A percentile compares a stretch with the other conserved stretches of the same genome.
These are phyloP conservation scores for Bipolaris bicolor DNA, from an alignment of 2,329 filamentous ascomycete species.

Conservation along the genomic window DNA sequence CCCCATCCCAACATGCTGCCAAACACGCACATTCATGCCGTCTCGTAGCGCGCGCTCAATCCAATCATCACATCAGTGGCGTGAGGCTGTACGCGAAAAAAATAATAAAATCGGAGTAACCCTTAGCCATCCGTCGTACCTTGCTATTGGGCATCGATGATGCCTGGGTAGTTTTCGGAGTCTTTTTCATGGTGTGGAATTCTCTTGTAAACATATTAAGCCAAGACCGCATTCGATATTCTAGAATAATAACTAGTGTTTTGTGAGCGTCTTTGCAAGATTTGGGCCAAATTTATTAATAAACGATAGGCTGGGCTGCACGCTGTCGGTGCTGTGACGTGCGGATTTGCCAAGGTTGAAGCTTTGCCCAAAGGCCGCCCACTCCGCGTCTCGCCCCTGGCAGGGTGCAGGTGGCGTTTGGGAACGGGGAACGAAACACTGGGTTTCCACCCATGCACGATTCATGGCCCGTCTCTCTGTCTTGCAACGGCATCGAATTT, in stretches of 20 bases:
- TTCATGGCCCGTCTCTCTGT: neutral
- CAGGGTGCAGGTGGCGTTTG: slow-evolving; percentile 1
- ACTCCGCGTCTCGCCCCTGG: neutral
- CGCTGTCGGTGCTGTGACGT: neutral
- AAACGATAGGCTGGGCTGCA: neutral
- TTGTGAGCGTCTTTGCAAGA: neutral
- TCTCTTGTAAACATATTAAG: too few relatives aligned
- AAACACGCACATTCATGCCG: too few relatives aligned
- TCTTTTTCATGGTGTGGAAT: too few relatives aligned
- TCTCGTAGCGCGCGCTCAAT: too few relatives aligned
- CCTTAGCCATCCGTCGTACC: too few relatives aligned
- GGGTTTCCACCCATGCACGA: neutral
- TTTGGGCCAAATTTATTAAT: neutral
- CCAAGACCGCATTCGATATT: neutral
- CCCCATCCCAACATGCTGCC: too few relatives aligned
- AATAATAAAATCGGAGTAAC: too few relatives aligned
- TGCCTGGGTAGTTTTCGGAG: too few relatives aligned
- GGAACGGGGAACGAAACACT: neutral
- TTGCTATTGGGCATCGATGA: too few relatives aligned
- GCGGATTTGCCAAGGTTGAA: neutral
- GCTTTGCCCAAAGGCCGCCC: neutral
- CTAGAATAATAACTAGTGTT: neutral
- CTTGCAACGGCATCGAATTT: too few relatives aligned
- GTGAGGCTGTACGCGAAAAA: too few relatives aligned
- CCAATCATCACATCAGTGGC: too few relatives aligned